These are phyloP conservation scores for Scenedesmus sp. DNA, from an alignment of 163 green algal genomes.

Conservation along the genomic window DNA sequence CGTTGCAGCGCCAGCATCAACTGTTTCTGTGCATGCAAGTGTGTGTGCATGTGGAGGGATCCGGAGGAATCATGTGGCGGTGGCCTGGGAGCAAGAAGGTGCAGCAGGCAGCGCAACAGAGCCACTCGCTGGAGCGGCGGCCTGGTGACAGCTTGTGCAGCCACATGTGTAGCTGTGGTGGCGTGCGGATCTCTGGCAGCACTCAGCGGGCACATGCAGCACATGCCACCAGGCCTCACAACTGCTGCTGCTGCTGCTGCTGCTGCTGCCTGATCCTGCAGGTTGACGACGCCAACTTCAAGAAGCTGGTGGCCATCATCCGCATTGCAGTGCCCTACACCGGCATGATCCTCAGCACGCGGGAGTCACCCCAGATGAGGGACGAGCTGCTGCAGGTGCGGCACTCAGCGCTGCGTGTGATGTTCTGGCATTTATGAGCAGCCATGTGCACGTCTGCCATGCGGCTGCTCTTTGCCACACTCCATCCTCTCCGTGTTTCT, in stretches of 20 bases:
- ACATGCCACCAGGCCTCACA: too few species aligned
- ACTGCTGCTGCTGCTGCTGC: neutral
- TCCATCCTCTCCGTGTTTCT: too few species aligned
- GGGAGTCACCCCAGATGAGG: conserved; percentile 77
- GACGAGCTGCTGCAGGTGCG: conserved; percentile 66
- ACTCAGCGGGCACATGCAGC: too few species aligned
- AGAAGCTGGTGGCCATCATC: conserved; percentile 81
- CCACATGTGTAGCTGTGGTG: too few species aligned
- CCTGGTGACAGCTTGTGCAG: neutral
- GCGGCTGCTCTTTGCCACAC: neutral
- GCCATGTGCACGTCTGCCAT: too few species aligned
- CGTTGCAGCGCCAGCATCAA: too few species aligned
- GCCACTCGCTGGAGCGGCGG: too few species aligned
- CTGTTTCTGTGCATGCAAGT: neutral
- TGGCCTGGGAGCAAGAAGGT: neutral
- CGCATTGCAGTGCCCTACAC: conserved; percentile 84
- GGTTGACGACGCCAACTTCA: conserved; percentile 80
- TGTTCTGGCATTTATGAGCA: too few species aligned
- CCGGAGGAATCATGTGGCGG: too few species aligned
- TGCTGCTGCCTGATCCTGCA: neutral
- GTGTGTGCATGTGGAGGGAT: too few species aligned
- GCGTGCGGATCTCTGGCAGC: too few species aligned
- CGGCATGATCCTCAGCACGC: conserved; percentile 81
- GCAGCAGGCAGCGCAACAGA: neutral
- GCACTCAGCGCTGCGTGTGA: too few species aligned